Conservation (phyloP, 768 basidiomycete genomes). For the Calocera viscosa region DNA sequence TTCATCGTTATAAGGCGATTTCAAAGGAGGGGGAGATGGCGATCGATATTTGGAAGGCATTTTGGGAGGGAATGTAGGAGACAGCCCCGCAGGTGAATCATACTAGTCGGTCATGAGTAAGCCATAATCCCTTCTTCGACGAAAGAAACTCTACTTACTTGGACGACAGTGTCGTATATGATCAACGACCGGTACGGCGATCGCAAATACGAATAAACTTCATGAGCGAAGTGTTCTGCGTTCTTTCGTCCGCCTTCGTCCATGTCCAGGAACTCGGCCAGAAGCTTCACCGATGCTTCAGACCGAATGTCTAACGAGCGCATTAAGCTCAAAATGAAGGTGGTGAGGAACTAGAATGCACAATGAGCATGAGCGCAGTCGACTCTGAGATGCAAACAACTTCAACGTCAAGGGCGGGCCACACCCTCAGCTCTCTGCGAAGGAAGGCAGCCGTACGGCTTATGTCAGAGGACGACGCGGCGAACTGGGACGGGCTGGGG, state of each 20-base stretch:
- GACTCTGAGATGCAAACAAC: slow-evolving; percentile 27
- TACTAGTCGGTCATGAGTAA: slow-evolving; percentile 14
- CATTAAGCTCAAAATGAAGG: slow-evolving; percentile 80
- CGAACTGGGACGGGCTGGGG: slow-evolving; percentile 74
- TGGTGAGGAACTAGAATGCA: slow-evolving; percentile 61
- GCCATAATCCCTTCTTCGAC: not conserved
- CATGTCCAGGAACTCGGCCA: slow-evolving; percentile 82
- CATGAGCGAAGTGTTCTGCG: slow-evolving; percentile 91
- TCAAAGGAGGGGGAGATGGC: too few relatives aligned
- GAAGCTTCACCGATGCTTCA: slow-evolving; percentile 52
- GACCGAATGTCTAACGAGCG: slow-evolving; percentile 87
- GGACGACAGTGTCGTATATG: slow-evolving; percentile 66
- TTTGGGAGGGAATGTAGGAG: too few relatives aligned
- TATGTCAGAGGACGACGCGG: slow-evolving; percentile 60
- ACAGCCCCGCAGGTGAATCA: not conserved
- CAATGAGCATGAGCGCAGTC: not conserved
- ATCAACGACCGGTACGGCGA: slow-evolving; percentile 79
- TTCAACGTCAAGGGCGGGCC: slow-evolving; percentile 84
- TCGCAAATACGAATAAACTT: slow-evolving; percentile 77
- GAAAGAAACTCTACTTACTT: slow-evolving; percentile 38
- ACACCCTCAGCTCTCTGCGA: slow-evolving; percentile 74
- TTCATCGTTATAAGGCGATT: too few relatives aligned
- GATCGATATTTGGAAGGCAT: too few relatives aligned
- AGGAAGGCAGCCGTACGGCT: slow-evolving; percentile 69
- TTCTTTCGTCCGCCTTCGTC: slow-evolving; percentile 55